Percentiles rank a stretch among this genome's conserved stretches.
phyloP scores from a whole-genome alignment of 1,139 yeast genomes.

The Wickerhamiella infanticola region DNA sequence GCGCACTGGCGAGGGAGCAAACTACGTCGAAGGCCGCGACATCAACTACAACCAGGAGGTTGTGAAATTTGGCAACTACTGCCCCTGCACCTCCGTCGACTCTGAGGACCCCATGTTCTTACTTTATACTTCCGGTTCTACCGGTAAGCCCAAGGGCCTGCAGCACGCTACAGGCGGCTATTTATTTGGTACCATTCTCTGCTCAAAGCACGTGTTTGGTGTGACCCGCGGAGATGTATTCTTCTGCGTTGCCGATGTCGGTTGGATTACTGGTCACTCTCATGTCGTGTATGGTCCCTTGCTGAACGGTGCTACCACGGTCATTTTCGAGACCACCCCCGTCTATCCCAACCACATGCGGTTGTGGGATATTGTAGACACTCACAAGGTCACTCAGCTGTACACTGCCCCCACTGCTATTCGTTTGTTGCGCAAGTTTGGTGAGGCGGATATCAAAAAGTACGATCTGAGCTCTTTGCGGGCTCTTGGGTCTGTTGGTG shows the following conservation, averaged over 20 bases:
- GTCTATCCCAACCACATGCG: slow-evolving; percentile 68
- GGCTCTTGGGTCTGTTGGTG: slow-evolving; percentile 77
- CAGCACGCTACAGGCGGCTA: slow-evolving; percentile 72
- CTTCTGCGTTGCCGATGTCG: slow-evolving; percentile 79
- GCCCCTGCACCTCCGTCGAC: slow-evolving; percentile 44
- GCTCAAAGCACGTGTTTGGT: slow-evolving; percentile 64
- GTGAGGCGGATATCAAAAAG: slow-evolving; percentile 47
- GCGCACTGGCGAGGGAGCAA: slow-evolving; percentile 55
- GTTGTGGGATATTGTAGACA: slow-evolving; percentile 72
- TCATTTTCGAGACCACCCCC: slow-evolving; percentile 77
- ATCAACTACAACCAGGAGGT: slow-evolving; percentile 73
- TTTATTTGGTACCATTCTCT: slow-evolving; percentile 50
- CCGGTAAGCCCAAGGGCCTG: slow-evolving; percentile 57
- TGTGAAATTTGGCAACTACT: slow-evolving; percentile 47
- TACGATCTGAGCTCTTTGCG: slow-evolving; percentile 53
- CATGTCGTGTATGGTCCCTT: slow-evolving; percentile 74
- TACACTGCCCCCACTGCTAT: slow-evolving; percentile 87
- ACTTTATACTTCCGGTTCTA: slow-evolving; percentile 53
- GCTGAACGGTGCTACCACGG: slow-evolving; percentile 62
- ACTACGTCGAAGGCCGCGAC: slow-evolving; percentile 48
- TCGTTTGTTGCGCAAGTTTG: slow-evolving; percentile 70
- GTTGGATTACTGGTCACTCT: slow-evolving; percentile 84
- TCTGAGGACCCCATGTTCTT: slow-evolving; percentile 50
- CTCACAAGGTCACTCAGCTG: slow-evolving; percentile 64
- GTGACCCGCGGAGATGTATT: slow-evolving; percentile 55